Evolutionary conservation across 495 filamentous ascomycete species (phyloP), one percentile per base, ranked within the genome.

Genomic region (Friedmanniomyces endolithicus): DNA sequence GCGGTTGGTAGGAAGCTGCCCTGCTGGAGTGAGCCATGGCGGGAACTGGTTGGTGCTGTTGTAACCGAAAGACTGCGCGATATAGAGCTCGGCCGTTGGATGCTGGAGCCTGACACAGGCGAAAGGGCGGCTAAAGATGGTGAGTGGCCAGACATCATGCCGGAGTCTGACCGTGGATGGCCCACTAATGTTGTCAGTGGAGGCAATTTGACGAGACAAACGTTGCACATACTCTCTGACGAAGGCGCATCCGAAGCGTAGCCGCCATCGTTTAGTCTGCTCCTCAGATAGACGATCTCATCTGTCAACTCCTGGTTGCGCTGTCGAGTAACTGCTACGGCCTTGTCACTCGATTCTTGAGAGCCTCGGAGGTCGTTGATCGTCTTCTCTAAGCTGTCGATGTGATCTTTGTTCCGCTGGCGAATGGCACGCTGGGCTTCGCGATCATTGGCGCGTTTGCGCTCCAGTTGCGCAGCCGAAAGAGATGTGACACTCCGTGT

Each of bases 371-470:
- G 77, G 34, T 87, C 83, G 17, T 75, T 77, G 39, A 92, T 78
- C 47, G 81, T 78, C 48, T 74, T 73, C 68, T 94, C 85, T 20
- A 95, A 73, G 20, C 69, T 73, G 50, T 89, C 86, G 57, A 94
- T 92, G 62, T 88, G 84, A 52, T 80, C 74, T 62, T 88, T 90
- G 11, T 84, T 94, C 54, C 88, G 76, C 61, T 87, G 83, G 16
- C 88, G 77, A 55, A 94, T 95, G 17, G 86, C 86, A 48, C 86
- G 79, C 67, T 95, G 88, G 17, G 88, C 88, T 68, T 90, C 86
- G 39, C 88, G 79, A 65, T 95, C 88, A 68, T 94, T 94, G 63
- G 86, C 87, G 52, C 88, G 78, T 69, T 95, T 95, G 44, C 79
- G 70, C 53, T 83, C 79, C 23, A 83, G 68, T 58, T 83, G 78